A percentile compares a stretch with the other conserved stretches of the same genome.
These are phyloP conservation scores for Dactylis glomerata DNA, from an alignment of 176 grass and related monocot species.

Conservation along the genomic window DNA sequence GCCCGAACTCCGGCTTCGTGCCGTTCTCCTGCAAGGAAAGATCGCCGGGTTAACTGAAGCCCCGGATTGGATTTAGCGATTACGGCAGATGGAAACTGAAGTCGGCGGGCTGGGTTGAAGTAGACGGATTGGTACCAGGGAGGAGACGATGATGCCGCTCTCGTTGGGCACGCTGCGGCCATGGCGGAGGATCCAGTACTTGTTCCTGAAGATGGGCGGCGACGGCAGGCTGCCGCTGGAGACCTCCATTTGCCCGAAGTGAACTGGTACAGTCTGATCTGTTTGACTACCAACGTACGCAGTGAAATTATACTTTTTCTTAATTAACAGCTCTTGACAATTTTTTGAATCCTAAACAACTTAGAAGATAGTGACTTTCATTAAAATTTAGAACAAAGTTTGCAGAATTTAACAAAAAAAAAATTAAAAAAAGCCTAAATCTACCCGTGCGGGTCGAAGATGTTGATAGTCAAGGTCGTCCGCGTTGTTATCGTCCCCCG, in stretches of 20 bases:
- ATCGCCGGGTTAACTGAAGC: not conserved
- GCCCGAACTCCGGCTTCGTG: constrained; percentile 55
- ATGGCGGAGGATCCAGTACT: constrained; percentile 86
- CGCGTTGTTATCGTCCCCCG: too few species aligned
- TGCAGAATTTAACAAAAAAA: too few species aligned
- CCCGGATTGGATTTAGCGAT: not conserved
- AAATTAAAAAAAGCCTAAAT: too few species aligned
- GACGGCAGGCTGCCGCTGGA: not conserved
- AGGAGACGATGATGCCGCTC: constrained; percentile 75
- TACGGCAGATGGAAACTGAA: not conserved
- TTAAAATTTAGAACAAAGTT: too few species aligned
- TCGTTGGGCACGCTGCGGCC: constrained; percentile 88
- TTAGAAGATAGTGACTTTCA: too few species aligned
- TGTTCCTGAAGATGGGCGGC: constrained; percentile 37
- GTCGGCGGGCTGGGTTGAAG: not conserved
- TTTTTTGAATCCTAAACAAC: too few species aligned
- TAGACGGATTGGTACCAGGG: constrained; percentile 41
- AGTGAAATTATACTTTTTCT: too few species aligned
- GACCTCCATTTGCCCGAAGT: constrained; percentile 5
- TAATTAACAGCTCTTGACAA: too few species aligned
- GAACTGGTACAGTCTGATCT: too few species aligned
- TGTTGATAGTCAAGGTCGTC: too few species aligned
- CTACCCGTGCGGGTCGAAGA: too few species aligned
- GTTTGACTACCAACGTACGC: too few species aligned
- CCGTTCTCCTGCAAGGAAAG: constrained; percentile 62